Evolutionary conservation across 2,329 filamentous ascomycete genomes (phyloP), one percentile per base, ranked within the genome.

Genomic region (Aspergillus carbonarius): DNA sequence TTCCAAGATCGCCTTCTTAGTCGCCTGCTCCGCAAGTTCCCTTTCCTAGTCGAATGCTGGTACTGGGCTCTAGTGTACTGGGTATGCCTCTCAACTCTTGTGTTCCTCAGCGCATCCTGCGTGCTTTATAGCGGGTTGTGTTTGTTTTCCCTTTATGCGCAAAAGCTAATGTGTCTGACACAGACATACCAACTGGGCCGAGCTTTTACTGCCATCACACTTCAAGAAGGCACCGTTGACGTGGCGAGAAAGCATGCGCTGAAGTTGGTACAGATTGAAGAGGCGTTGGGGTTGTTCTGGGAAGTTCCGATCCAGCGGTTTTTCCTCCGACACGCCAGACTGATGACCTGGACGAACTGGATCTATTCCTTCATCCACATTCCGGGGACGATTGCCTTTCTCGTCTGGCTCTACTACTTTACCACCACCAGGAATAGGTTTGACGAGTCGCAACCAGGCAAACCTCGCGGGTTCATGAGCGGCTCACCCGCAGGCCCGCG

Each of bases 341-440:
- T 88, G 42, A 83, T 92, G 78, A 83, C 80, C 64, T 90, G 83
- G 83, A 89, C 87, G 66, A 91, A 91, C 74, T 83, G 88, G 68
- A 81, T 84, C 27, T 91, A 91, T 75, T 90, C 88, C 5, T 91
- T 90, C 74, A 90, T 92, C 67, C 89, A 91, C 72, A 91, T 91
- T 58, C 89, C 88, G 0, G 88, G 88, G 13, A 91, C 88, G 5
- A 91, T 91, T 63, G 80, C 88, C 46, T 92, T 90, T 68, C 78
- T 86, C 23, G 80, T 85, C 37, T 82, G 85, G 69, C 81, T 91
- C 4, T 91, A 85, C 76, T 89, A 88, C 76, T 83, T 88, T 70
- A 90, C 87, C 48, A 89, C 86, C 23, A 87, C 85, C 7, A 81
- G 81, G 53, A 84, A 84, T 69, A 78, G 82, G 32, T 70, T 75